A percentile compares a stretch with the other conserved stretches of the same genome.
phyloP scores from a whole-genome alignment of 139 green algal species.

The Pleodorina starrii region DNA sequence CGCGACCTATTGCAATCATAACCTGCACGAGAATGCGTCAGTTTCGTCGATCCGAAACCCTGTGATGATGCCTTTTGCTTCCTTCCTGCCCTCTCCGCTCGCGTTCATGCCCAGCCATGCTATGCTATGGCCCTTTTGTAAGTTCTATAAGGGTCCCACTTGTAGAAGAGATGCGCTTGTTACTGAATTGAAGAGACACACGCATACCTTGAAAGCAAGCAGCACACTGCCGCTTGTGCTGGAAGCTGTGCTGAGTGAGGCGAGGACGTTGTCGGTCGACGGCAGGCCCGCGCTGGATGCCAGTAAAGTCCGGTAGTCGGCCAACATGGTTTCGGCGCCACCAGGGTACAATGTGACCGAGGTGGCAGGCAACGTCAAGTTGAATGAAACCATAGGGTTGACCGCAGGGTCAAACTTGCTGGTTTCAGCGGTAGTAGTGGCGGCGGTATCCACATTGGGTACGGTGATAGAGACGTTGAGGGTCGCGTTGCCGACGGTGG shows the following conservation, averaged over 20 bases:
- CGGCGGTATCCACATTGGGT: too few species aligned
- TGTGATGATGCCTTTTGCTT: too few species aligned
- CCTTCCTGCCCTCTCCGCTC: too few species aligned
- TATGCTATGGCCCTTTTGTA: too few species aligned
- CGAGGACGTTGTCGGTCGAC: background rate
- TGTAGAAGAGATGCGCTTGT: too few species aligned
- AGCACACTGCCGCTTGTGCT: background rate
- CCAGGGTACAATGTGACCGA: conserved; percentile 31
- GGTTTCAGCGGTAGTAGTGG: background rate
- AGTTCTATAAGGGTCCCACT: too few species aligned
- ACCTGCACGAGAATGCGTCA: too few species aligned
- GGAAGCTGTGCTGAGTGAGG: background rate
- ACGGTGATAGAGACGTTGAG: conserved; percentile 11
- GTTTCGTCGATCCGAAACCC: too few species aligned
- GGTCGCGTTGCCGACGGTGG: background rate
- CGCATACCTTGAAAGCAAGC: background rate
- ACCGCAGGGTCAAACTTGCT: conserved; percentile 14
- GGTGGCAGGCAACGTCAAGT: conserved; percentile 5
- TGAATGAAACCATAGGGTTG: conserved; percentile 44
- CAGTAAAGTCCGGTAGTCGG: conserved; percentile 43
- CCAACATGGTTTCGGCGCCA: conserved; percentile 20
- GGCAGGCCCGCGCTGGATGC: conserved; percentile 24
- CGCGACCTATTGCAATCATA: too few species aligned
- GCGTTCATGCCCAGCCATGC: too few species aligned
- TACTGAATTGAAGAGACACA: too few species aligned